Percentiles rank a stretch among this genome's conserved stretches.
Conservation (phyloP, 2,329 filamentous ascomycete genomes). For the Biscogniauxia mediterranea region DNA sequence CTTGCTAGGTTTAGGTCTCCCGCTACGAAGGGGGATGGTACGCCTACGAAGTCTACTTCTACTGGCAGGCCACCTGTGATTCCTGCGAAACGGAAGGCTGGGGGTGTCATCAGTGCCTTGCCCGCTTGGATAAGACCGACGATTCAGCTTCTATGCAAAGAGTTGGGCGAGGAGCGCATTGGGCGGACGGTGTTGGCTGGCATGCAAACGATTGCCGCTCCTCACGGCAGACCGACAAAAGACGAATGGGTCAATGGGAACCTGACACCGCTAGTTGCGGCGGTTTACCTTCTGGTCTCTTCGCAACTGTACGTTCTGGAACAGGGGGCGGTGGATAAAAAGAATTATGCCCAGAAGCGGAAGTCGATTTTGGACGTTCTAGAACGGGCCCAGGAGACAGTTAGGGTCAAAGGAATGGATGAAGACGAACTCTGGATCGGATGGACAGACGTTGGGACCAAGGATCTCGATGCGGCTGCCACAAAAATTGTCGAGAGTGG, state of each 20-base stretch:
- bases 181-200: constrained; percentile 74
- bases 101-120: constrained; percentile 33
- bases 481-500: constrained; percentile 53
- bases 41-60: constrained; percentile 46
- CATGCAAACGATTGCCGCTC: constrained; percentile 55
- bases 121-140: constrained; percentile 69
- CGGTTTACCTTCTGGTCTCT: constrained; percentile 59
- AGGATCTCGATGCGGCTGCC: constrained; percentile 63
- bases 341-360: constrained; percentile 45
- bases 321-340: constrained; percentile 39
- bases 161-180: constrained; percentile 58
- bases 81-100: constrained; percentile 32
- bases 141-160: constrained; percentile 63
- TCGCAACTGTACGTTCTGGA: constrained; percentile 46
- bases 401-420: constrained; percentile 36
- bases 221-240: constrained; percentile 42
- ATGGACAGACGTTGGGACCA: constrained; percentile 48
- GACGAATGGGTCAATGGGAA: constrained; percentile 51
- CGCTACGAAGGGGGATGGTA: constrained; percentile 37
- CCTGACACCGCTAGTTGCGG: constrained; percentile 55
- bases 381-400: constrained; percentile 38
- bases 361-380: constrained; percentile 48
- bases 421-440: constrained; percentile 53
- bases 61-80: constrained; percentile 31
- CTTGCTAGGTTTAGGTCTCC: constrained; percentile 44